These are phyloP conservation scores for Amphicarpaea edgeworthii DNA, from an alignment of 306 rosid genomes.

Conservation along the genomic window DNA sequence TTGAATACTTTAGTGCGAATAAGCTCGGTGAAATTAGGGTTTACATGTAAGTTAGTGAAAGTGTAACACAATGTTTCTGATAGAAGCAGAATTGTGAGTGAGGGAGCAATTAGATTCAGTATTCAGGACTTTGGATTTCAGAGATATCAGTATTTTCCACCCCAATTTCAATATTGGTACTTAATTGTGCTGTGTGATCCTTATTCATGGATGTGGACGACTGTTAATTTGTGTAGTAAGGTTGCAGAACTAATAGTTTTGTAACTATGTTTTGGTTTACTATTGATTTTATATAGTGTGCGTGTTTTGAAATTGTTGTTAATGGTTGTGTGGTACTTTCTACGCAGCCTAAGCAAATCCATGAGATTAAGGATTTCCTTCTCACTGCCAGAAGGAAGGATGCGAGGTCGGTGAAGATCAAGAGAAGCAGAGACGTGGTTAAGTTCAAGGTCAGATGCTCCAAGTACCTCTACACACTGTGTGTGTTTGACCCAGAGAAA, in stretches of 20 bases:
- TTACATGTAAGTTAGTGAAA: slow-evolving; percentile 13
- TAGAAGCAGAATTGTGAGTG: neutral
- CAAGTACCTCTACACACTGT: slow-evolving; percentile 90
- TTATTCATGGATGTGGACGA: neutral
- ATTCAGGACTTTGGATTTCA: neutral
- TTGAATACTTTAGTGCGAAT: neutral
- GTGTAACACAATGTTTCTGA: neutral
- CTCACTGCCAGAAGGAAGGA: slow-evolving; percentile 91
- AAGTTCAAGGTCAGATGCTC: slow-evolving; percentile 95
- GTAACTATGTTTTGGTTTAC: neutral
- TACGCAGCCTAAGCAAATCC: slow-evolving; percentile 88
- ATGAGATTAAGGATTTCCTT: slow-evolving; percentile 93
- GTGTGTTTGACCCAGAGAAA: slow-evolving; percentile 81
- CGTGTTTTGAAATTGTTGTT: neutral
- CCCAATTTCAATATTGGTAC: neutral
- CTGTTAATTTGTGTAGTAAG: neutral
- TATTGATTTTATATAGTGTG: neutral
- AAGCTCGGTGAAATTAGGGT: neutral
- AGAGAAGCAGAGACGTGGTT: slow-evolving; percentile 81
- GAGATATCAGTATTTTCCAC: neutral
- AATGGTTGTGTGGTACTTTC: neutral
- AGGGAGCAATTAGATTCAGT: neutral
- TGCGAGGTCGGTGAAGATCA: slow-evolving; percentile 84
- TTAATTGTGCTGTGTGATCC: neutral
- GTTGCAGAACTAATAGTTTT: neutral